A percentile compares a stretch with the other conserved stretches of the same genome.
Conservation (phyloP, 2,329 filamentous ascomycete species). For the Colletotrichum viniferum region DNA sequence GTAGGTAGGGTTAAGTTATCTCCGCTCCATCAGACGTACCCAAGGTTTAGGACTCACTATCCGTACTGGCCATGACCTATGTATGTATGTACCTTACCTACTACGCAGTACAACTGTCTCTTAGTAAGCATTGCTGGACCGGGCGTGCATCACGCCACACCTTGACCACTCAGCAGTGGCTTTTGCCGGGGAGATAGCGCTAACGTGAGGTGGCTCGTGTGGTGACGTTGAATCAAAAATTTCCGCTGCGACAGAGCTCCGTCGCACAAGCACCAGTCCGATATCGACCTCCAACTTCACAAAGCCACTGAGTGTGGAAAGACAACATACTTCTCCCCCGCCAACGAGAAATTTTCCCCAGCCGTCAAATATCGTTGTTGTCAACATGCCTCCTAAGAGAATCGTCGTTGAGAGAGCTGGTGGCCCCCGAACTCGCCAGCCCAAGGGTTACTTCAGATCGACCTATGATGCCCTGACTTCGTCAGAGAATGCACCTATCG, state of each 20-base stretch:
- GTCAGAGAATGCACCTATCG: constrained; percentile 71
- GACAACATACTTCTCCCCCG: background rate
- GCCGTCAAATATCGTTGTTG: background rate
- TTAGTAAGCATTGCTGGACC: background rate
- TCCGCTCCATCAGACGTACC: background rate
- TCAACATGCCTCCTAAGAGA: constrained; percentile 68
- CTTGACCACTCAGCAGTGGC: background rate
- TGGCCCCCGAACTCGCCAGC: constrained; percentile 43
- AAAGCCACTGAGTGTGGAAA: background rate
- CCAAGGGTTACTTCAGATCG: constrained; percentile 59
- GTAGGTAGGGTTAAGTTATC: background rate
- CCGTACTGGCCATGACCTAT: background rate
- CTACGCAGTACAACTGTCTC: background rate
- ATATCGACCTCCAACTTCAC: background rate
- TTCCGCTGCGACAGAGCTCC: background rate
- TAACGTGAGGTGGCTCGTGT: background rate
- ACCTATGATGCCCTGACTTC: constrained; percentile 68
- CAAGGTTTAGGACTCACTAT: background rate
- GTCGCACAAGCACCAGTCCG: background rate
- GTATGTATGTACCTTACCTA: background rate
- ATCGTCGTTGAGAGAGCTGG: constrained; percentile 55
- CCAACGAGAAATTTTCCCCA: background rate
- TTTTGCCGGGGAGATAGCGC: background rate
- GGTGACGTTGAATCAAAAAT: constrained; percentile 6
- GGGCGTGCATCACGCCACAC: background rate